Base-by-base conservation (phyloP, 2,329 filamentous ascomycete genomes). In the Biscogniauxia marginata region DNA sequence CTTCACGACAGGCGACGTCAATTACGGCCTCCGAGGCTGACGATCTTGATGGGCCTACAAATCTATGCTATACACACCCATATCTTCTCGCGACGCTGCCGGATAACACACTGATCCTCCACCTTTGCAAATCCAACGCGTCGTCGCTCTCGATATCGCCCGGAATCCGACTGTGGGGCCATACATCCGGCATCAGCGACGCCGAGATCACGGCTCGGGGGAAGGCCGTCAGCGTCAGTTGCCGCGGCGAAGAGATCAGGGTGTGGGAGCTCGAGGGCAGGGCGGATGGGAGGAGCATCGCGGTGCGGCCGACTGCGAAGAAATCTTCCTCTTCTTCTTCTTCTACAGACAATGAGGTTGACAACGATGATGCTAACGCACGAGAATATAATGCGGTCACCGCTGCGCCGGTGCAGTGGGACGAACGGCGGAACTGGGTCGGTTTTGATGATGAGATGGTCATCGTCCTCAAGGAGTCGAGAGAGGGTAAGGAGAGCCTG, bases 361-460 rank as follows among this genome's bases (percentile, higher is more conserved):
- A 57, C 4, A 57, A 45, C 5, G 54, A 58, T 24, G 55, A 49
- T 4, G 24, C n/a, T 13, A 24, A 30, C 6, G 16, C n/a, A 19
- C 18, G 44, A 13, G 53, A 49, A 1, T 44, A 56, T 22, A 3
- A 34, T 11, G 21, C 24, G 1, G 24, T 16, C 20, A n/a, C 30
- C n/a, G n/a, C n/a, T n/a, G 43, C 6, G 48, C 7, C n/a, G 1
- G 44, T 47, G n/a, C 67, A 69, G 21, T 75, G 75, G 70, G 76
- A 82, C 34, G 79, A 79, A 56, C 71, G 74, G 49, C 75, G 79
- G 57, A 82, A 82, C 51, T 93, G 89, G 84, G 85, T 96, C 7
- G 91, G 90, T 0, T 96, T 96, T 66, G 91, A 96, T 67, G 91
- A 96, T 46, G 90, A 96, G 72, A 91, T 91, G 75, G 89, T 96